A percentile compares a stretch with the other conserved stretches of the same genome.
phyloP scores from a whole-genome alignment of 2,329 filamentous ascomycete species.

The Trichoderma simmonsii region DNA sequence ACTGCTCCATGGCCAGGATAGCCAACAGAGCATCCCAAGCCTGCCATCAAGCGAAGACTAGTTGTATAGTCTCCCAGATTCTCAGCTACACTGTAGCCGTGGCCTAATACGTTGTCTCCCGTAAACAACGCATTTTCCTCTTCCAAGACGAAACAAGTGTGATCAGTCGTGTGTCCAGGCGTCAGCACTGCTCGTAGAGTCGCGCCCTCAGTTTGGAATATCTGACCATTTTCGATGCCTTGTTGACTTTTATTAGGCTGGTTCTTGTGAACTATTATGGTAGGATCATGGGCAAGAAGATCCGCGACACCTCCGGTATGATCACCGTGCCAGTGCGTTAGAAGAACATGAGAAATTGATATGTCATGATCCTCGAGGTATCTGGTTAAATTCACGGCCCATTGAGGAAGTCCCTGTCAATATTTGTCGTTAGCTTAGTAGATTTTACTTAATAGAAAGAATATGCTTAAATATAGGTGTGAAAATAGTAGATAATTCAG shows the following conservation, averaged over 20 bases:
- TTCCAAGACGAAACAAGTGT: not conserved
- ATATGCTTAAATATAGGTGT: not conserved
- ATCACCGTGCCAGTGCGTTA: conserved; percentile 75
- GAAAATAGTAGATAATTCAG: too few relatives aligned
- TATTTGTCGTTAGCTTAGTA: not conserved
- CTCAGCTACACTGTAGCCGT: conserved; percentile 72
- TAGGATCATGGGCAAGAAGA: conserved; percentile 37
- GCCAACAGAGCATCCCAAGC: conserved; percentile 41
- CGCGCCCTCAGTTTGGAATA: not conserved
- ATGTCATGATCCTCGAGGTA: not conserved
- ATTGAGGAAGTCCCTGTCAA: not conserved
- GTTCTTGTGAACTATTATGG: not conserved
- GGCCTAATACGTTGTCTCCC: conserved; percentile 71
- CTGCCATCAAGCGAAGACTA: conserved; percentile 59
- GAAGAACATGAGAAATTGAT: conserved; percentile 45
- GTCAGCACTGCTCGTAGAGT: not conserved
- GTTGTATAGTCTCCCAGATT: conserved; percentile 60
- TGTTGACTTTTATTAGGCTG: not conserved
- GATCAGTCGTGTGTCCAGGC: not conserved
- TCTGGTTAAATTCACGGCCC: not conserved
- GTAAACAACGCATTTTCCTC: conserved; percentile 58
- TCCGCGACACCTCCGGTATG: conserved; percentile 66
- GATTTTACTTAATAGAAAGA: not conserved
- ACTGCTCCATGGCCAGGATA: conserved; percentile 65
- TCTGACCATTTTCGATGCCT: not conserved